A percentile compares a stretch with the other conserved stretches of the same genome.
Conservation (phyloP, 345 rosid species). For the Pseudoturritis turrita region DNA sequence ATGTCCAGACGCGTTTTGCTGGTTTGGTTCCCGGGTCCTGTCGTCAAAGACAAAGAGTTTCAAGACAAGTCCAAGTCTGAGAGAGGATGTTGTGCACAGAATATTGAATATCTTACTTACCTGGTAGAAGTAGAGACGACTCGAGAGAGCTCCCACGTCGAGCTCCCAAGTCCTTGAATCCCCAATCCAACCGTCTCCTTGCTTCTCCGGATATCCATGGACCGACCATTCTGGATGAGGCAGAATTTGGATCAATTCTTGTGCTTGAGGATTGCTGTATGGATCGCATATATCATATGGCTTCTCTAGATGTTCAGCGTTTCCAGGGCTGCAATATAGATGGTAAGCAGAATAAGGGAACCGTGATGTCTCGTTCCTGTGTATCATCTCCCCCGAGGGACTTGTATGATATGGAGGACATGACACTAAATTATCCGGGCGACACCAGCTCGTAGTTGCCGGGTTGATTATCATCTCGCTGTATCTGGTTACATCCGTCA, state of each 20-base stretch:
- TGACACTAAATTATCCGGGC: slow-evolving; percentile 34
- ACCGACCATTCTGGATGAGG: slow-evolving; percentile 48
- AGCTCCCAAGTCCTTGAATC: slow-evolving; percentile 47
- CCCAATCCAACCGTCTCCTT: slow-evolving; percentile 49
- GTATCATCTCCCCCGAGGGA: slow-evolving; percentile 33
- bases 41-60: background rate
- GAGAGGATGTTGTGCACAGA: too few relatives aligned
- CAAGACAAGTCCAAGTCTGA: background rate
- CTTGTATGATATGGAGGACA: slow-evolving; percentile 50
- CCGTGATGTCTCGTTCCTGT: slow-evolving; percentile 37
- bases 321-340: slow-evolving; percentile 47
- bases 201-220: slow-evolving; percentile 45
- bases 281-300: slow-evolving; percentile 50
- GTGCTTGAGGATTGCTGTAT: slow-evolving; percentile 55
- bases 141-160: slow-evolving; percentile 45
- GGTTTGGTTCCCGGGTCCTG: slow-evolving; percentile 52
- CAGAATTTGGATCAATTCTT: slow-evolving; percentile 44
- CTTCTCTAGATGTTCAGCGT: slow-evolving; percentile 36
- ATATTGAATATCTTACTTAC: slow-evolving; percentile 4
- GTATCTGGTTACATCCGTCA: slow-evolving; percentile 54
- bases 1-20: slow-evolving; percentile 41
- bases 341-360: slow-evolving; percentile 51
- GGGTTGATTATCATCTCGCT: slow-evolving; percentile 51
- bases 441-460: slow-evolving; percentile 43
- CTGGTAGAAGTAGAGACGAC: slow-evolving; percentile 50